Base-by-base conservation (phyloP, 179 eudicot species). In the Beta macrorhiza region DNA sequence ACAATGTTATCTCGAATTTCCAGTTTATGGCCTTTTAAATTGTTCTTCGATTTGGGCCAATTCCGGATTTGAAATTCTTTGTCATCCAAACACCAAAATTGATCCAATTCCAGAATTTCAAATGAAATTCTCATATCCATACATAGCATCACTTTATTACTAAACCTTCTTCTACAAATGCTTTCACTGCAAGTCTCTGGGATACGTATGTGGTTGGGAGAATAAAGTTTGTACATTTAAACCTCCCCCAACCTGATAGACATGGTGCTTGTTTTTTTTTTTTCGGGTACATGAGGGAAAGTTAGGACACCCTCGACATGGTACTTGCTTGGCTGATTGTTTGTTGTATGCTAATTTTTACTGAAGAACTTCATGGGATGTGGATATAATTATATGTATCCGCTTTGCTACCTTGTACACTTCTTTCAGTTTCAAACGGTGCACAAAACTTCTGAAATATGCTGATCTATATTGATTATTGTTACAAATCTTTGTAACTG, bases 401-500 rank as follows among this genome's bases (percentile, higher is more conserved):
- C 29, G n/a, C 8, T 6, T 11, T 44, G 20, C 17, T n/a, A 25
- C 7, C 32, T 32, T 20, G 2, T 45, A n/a, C 37, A 53, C 57
- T 13, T 20, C 22, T 51, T 52, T 72, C 29, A 5, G 17, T 49
- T 45, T 63, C 51, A 12, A 1, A 13, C 22, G 19, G 45, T 73
- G 76, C 45, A 25, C 62, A 55, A 20, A 42, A 14, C 59, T 44
- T 10, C 13, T 59, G 44, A 52, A 77, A 55, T 32, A 69, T 68
- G 63, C 71, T 77, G 75, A 53, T 32, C 15, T 11, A 17, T n/a
- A 5, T 13, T 8, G 9, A 8, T 52, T 67, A 47, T 44, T 49
- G 64, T 63, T 56, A 29, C 20, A 62, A 62, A 49, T 72, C 29
- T 62, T 77, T 76, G 72, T 58, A 57, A 59, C 44, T 58, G 68